Evolutionary conservation across 1,284 basidiomycete genomes (phyloP).

Genomic region (Tetrapyrgos nigripes): DNA sequence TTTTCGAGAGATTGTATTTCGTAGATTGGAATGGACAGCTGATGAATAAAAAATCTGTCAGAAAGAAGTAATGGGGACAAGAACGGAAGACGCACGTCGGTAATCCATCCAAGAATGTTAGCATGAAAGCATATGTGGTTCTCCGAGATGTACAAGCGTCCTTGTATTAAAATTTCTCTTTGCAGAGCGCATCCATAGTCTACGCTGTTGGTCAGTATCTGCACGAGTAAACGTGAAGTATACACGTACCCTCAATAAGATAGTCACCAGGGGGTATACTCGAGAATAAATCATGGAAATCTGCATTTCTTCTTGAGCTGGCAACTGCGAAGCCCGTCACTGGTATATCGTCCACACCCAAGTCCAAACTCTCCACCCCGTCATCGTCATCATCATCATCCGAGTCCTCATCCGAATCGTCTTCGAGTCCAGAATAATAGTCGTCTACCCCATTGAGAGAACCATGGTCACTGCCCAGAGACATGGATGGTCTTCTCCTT

Average conservation of each 20-base stretch:
- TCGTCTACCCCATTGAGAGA: constrained; percentile 44
- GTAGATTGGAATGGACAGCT: constrained; percentile 92
- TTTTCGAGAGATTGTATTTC: constrained; percentile 94
- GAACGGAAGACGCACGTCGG: constrained; percentile 68
- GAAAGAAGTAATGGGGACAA: constrained; percentile 1
- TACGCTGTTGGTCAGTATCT: constrained; percentile 38
- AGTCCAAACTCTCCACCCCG: constrained; percentile 6
- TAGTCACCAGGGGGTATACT: constrained; percentile 95
- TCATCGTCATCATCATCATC: constrained; percentile 11
- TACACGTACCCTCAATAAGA: constrained; percentile 87
- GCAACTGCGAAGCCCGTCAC: constrained; percentile 97
- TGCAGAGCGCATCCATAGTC: constrained; percentile 98
- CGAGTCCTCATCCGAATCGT: constrained; percentile 24
- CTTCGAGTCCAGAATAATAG: constrained; percentile 53
- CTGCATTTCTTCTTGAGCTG: constrained; percentile 92
- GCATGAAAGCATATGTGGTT: constrained; percentile 99
- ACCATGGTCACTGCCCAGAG: constrained; percentile 39
- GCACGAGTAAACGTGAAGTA: constrained; percentile 1
- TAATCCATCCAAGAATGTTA: constrained; percentile 99
- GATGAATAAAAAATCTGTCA: constrained; percentile 16
- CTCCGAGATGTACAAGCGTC: constrained; percentile 95
- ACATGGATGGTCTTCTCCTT: constrained; percentile 28
- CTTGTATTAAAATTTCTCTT: constrained; percentile 96
- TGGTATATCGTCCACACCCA: constrained; percentile 64
- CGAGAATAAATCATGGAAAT: constrained; percentile 94